Base-by-base conservation (phyloP, 805 yeast species). In the Lachancea fermentati region DNA sequence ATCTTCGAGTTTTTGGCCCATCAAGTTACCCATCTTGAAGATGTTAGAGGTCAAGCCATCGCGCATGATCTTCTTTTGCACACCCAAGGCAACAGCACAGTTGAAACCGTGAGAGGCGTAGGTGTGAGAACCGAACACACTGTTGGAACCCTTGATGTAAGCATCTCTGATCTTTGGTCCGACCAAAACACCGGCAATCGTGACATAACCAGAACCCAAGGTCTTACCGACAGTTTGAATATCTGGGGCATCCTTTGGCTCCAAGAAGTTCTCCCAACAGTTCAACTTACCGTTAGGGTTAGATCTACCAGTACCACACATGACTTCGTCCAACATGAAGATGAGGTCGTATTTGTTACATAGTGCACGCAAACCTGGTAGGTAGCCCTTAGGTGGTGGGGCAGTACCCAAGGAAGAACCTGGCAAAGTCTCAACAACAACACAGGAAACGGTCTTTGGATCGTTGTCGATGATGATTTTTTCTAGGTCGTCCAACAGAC, bases 221-320 rank as follows among this genome's bases (percentile, higher is more conserved):
- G 75, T 65, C 57, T 73, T 73, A 42, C 77, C 79, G 38, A 66
- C 67, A 18, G 73, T 58, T 51, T 66, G 68, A 30, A 73, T 60
- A 52, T 73, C 77, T 41, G 78, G 78, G 30, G 58, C 56, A 39
- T 58, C 67, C 16, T 62, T 66, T 16, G 57, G 51, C 30, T 52
- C 60, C 52, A 67, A 55, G 41, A 56, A 67, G 44, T 67, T 67
- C 49, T 70, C 73, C 69, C 74, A 72, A 42, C 72, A 72, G 57
- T 62, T 66, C 46, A 66, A 63, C 25, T 67, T 64, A 30, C 79
- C 78, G 34, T 54, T 50, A 16, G 62, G 58, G 44, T 54, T 51
- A 42, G 68, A 59, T 51, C 79, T 67, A 17, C 79, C 79, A 25
- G 72, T 66, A 28, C 79, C 80, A 52, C 76, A 73, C 78, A 74